phyloP scores from a whole-genome alignment of 495 filamentous ascomycete species.

The Chaetomidium leptoderma region DNA sequence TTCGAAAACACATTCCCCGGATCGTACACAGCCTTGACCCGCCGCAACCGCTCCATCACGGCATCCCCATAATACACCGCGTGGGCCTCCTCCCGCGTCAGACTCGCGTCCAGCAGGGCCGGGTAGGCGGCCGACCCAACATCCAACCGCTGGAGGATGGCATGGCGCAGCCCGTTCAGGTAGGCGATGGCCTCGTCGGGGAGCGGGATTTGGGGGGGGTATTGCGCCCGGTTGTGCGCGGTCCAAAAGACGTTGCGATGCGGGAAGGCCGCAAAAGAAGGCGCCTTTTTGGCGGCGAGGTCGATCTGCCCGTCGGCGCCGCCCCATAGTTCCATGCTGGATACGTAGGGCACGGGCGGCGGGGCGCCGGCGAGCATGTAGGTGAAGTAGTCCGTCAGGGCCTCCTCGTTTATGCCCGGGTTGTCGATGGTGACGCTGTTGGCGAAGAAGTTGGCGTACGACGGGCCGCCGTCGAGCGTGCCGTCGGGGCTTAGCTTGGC shows the following conservation, averaged over 20 bases:
- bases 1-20: conserved; percentile 19
- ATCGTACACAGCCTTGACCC: conserved; percentile 13
- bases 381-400: conserved; percentile 11
- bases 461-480: neutral
- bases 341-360: conserved; percentile 14
- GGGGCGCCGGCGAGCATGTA: conserved; percentile 7
- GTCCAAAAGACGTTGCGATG: conserved; percentile 21
- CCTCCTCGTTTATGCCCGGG: conserved; percentile 7
- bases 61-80: conserved; percentile 18
- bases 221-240: conserved; percentile 16
- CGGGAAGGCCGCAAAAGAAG: conserved; percentile 19
- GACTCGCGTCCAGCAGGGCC: conserved; percentile 18
- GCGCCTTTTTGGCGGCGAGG: neutral
- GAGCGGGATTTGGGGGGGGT: neutral
- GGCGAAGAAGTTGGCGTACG: conserved; percentile 21
- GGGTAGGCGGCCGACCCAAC: conserved; percentile 11
- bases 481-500: conserved; percentile 3
- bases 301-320: conserved; percentile 18
- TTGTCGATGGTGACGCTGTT: conserved; percentile 17
- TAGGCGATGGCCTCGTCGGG: conserved; percentile 10
- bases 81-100: conserved; percentile 10
- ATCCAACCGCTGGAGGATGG: conserved; percentile 1
- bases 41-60: conserved; percentile 5
- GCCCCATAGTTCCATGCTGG: conserved; percentile 23
- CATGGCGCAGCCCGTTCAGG: conserved; percentile 17